Percentiles rank a stretch among this genome's conserved stretches.
phyloP scores from a whole-genome alignment of 495 filamentous ascomycete genomes.

The Penicillium canariense region DNA sequence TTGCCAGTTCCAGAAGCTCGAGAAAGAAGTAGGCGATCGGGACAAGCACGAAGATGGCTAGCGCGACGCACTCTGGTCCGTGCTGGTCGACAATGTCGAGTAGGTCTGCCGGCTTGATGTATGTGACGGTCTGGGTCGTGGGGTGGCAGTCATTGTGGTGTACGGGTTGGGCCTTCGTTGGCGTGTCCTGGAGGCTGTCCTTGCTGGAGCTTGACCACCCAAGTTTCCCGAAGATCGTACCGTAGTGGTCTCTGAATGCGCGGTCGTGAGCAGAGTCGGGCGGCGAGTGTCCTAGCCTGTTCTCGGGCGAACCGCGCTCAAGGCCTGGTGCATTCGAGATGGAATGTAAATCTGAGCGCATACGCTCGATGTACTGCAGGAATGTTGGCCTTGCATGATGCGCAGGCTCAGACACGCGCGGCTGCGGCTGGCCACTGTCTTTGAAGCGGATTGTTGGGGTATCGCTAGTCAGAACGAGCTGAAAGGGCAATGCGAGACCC shows the following conservation, averaged over 20 bases:
- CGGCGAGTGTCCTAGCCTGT: neutral
- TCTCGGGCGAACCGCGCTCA: neutral
- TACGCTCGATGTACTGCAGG: conserved; percentile 3
- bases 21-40: conserved; percentile 24
- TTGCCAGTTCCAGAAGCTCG: conserved; percentile 16
- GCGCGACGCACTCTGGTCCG: conserved; percentile 21
- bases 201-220: conserved; percentile 1
- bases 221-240: neutral
- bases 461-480: conserved; percentile 4
- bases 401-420: neutral
- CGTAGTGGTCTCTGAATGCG: conserved; percentile 2
- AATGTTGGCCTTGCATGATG: neutral
- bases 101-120: conserved; percentile 4
- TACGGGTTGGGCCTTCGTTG: neutral
- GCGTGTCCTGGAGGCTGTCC: neutral
- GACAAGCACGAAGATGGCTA: conserved; percentile 23
- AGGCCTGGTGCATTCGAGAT: neutral
- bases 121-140: conserved; percentile 1
- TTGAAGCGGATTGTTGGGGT: conserved; percentile 7
- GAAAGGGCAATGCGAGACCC: conserved; percentile 4
- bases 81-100: conserved; percentile 18
- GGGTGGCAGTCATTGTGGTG: neutral
- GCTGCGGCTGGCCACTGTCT: neutral
- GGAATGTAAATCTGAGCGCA: neutral
- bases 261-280: neutral